phyloP scores from a whole-genome alignment of 352 stramenopile species.

The Phytophthora pini region DNA sequence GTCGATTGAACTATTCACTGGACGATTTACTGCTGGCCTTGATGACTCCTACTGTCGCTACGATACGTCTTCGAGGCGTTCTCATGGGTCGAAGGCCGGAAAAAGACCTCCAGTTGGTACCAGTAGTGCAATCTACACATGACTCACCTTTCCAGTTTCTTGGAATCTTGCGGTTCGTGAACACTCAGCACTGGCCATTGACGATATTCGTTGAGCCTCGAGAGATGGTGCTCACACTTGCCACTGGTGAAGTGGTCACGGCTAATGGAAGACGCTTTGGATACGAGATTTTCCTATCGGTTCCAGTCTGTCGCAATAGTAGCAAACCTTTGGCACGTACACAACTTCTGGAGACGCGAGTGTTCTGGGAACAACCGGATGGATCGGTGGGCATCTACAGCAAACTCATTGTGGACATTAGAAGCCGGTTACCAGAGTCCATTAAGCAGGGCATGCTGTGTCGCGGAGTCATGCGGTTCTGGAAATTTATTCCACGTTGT shows the following conservation, averaged over 20 bases:
- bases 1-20: conserved; percentile 24
- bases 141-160: conserved; percentile 28
- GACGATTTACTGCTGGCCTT: conserved; percentile 32
- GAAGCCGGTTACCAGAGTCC: conserved; percentile 18
- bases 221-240: conserved; percentile 25
- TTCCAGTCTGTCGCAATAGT: conserved; percentile 13
- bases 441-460: conserved; percentile 35
- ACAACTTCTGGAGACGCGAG: conserved; percentile 27
- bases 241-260: conserved; percentile 28
- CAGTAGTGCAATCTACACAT: conserved; percentile 19
- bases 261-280: conserved; percentile 28
- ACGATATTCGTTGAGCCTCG: conserved; percentile 30
- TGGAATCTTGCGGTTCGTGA: conserved; percentile 23
- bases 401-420: conserved; percentile 35
- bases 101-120: conserved; percentile 13
- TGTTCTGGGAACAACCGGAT: conserved; percentile 39
- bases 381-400: conserved; percentile 34
- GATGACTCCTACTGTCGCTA: conserved; percentile 18
- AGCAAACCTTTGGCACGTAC: conserved; percentile 12
- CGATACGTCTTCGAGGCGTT: conserved; percentile 21
- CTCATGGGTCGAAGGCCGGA: conserved; percentile 25
- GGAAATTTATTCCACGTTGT: conserved; percentile 40
- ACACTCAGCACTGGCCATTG: conserved; percentile 32
- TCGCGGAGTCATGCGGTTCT: conserved; percentile 30
- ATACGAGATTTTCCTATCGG: conserved; percentile 35